These are phyloP conservation scores for Stemphylium lycopersici DNA, from an alignment of 2,329 filamentous ascomycete species.

Conservation along the genomic window DNA sequence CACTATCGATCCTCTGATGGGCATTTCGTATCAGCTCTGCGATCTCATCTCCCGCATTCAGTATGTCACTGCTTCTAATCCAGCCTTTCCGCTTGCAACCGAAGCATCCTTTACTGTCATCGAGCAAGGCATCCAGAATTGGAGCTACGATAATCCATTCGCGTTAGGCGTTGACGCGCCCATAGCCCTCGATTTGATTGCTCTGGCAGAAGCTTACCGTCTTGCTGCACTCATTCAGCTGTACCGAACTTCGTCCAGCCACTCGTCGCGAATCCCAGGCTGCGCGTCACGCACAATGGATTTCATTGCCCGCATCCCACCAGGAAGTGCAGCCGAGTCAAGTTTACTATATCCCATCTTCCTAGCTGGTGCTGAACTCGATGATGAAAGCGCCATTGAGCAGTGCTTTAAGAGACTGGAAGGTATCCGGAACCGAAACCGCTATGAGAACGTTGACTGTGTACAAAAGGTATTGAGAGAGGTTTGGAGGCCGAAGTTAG, in stretches of 20 bases:
- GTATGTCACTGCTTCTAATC: constrained; percentile 39
- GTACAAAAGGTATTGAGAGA: constrained; percentile 45
- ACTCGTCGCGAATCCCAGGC: constrained; percentile 31
- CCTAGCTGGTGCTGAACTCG: constrained; percentile 43
- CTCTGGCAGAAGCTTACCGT: constrained; percentile 44
- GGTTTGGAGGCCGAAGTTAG: constrained; percentile 41
- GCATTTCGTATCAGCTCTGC: constrained; percentile 44
- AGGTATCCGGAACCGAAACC: constrained; percentile 42
- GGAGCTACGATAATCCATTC: constrained; percentile 44
- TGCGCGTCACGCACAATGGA: constrained; percentile 44
- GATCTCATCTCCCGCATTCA: constrained; percentile 43
- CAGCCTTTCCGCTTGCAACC: constrained; percentile 42
- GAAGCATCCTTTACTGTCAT: constrained; percentile 43
- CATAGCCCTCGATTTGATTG: constrained; percentile 43
- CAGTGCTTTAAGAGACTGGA: constrained; percentile 39
- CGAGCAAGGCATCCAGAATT: constrained; percentile 39
- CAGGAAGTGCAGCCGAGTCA: constrained; percentile 43
- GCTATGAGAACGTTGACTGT: constrained; percentile 43
- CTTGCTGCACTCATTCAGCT: constrained; percentile 45
- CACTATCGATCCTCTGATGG: constrained; percentile 47
- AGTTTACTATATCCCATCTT: constrained; percentile 47
- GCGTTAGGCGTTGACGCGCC: constrained; percentile 37
- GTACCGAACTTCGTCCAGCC: constrained; percentile 38
- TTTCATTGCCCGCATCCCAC: constrained; percentile 43
- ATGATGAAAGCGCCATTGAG: constrained; percentile 36